Conservation (phyloP, 139 green algal genomes). For the Spirogloea muscicola region DNA sequence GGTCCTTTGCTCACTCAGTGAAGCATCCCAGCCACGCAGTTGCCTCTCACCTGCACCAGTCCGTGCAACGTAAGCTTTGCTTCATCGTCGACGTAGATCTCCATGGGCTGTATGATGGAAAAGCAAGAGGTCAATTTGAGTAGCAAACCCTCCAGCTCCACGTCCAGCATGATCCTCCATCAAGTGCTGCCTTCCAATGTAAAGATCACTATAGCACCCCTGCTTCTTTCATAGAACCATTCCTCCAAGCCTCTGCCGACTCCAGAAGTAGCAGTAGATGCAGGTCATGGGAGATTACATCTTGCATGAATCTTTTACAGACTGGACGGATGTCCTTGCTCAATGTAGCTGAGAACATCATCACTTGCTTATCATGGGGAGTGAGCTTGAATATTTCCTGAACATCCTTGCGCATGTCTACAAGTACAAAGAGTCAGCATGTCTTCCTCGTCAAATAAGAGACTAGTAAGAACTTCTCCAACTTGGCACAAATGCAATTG, state of each 20-base stretch:
- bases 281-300: conserved; percentile 60
- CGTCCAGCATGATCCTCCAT: too few relatives aligned
- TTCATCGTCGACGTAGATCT: conserved; percentile 93
- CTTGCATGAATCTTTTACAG: conserved; percentile 98
- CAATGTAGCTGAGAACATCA: conserved; percentile 99
- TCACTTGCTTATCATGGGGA: conserved; percentile 98
- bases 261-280: too few relatives aligned
- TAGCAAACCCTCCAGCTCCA: too few relatives aligned
- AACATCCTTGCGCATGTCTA: conserved; percentile 95
- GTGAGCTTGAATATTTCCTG: conserved; percentile 98
- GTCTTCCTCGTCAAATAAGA: background rate
- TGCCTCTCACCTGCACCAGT: conserved; percentile 90
- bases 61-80: conserved; percentile 99
- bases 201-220: too few relatives aligned
- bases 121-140: conserved; percentile 22
- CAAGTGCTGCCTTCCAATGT: too few relatives aligned
- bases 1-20: too few relatives aligned
- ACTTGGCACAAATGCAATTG: too few relatives aligned
- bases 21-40: too few relatives aligned
- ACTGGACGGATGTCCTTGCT: conserved; percentile 84
- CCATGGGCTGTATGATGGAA: conserved; percentile 60
- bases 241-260: too few relatives aligned
- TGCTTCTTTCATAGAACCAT: too few relatives aligned
- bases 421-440: conserved; percentile 16
- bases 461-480: too few relatives aligned